Base-by-base conservation (phyloP, 2,329 filamentous ascomycete genomes). In the Penicillium sp. region DNA sequence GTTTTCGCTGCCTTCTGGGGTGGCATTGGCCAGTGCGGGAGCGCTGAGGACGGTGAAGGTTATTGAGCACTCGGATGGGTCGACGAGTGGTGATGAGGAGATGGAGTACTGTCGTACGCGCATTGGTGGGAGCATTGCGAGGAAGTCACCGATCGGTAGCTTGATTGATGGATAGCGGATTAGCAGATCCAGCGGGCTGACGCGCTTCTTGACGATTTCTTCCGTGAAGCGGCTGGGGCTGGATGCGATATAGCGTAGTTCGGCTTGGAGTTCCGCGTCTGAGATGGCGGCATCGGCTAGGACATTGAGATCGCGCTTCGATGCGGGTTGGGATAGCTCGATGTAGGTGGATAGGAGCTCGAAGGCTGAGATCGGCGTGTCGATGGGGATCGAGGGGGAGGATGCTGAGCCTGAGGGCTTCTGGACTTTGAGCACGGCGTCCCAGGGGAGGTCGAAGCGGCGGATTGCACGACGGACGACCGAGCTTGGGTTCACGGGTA, bases 41-140 rank as follows among this genome's bases (percentile, higher is more conserved):
- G 77, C 77, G 46, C 86, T 80, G 49, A 89, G 79, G 1, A 92
- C 81, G 3, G 81, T 81, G 74, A 88, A 91, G 4, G 88, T 91
- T 26, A 92, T 79, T 0, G 86, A 86, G 49, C 82, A 81, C 55
- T 78, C 78, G 11, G 74, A 76, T 0, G 82, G 78, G 59, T 86
- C 80, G 59, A 76, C 78, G 0, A 90, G 78, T 0, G 89, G 87
- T 0, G 88, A 90, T 0, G 88, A 91, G 0, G 89, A 91, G 66
- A 92, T 90, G 32, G 86, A 89, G 77, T 92, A 92, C 70, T 90
- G 87, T n/a, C 89, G 82, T 38, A 89, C 81, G 29, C 89, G 85
- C 85, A 94, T 89, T 0, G 89, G 87, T 2, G 88, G 88, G 0
- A 92, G 81, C 79, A 91, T 87, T 34, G 81, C 79, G 8, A 94